A percentile compares a stretch with the other conserved stretches of the same genome.
These are phyloP conservation scores for Daldinia loculata DNA, from an alignment of 495 filamentous ascomycete genomes.

Conservation along the genomic window DNA sequence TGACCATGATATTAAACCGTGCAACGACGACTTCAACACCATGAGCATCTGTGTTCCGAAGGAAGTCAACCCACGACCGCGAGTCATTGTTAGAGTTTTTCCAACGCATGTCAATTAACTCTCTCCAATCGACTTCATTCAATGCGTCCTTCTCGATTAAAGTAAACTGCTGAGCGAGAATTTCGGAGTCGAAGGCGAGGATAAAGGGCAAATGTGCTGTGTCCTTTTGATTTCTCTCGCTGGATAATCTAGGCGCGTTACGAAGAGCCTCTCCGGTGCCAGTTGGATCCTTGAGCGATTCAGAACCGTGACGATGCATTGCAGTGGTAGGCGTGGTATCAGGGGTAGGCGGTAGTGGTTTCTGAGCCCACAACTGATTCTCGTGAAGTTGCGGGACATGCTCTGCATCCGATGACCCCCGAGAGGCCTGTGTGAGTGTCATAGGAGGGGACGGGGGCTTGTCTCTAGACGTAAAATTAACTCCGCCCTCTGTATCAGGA, in stretches of 20 bases:
- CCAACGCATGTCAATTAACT: slow-evolving; percentile 95
- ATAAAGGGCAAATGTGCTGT: slow-evolving; percentile 85
- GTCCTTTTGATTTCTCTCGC: slow-evolving; percentile 42
- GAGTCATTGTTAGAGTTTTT: slow-evolving; percentile 71
- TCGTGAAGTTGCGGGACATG: slow-evolving; percentile 50
- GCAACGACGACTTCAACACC: slow-evolving; percentile 97
- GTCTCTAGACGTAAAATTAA: slow-evolving; percentile 23
- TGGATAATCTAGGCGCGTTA: slow-evolving; percentile 48
- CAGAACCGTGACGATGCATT: slow-evolving; percentile 38
- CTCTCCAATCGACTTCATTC: slow-evolving; percentile 97
- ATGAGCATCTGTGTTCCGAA: slow-evolving; percentile 78
- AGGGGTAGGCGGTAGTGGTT: slow-evolving; percentile 61
- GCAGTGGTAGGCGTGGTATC: slow-evolving; percentile 60
- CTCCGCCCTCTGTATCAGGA: slow-evolving; percentile 41
- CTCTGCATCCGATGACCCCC: slow-evolving; percentile 52
- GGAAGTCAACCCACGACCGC: slow-evolving; percentile 91
- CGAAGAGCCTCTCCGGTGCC: slow-evolving; percentile 52
- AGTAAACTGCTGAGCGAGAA: slow-evolving; percentile 92
- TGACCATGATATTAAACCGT: slow-evolving; percentile 96
- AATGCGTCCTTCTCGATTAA: slow-evolving; percentile 96
- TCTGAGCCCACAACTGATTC: slow-evolving; percentile 55
- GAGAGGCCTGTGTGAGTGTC: slow-evolving; percentile 70
- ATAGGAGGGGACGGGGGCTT: slow-evolving; percentile 83
- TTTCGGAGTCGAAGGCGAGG: slow-evolving; percentile 87
- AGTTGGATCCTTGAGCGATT: slow-evolving; percentile 49